Percentiles rank a stretch among this genome's conserved stretches.
These are phyloP conservation scores for Bacterosira constricta DNA, from an alignment of 108 stramenopile species.

Conservation along the genomic window DNA sequence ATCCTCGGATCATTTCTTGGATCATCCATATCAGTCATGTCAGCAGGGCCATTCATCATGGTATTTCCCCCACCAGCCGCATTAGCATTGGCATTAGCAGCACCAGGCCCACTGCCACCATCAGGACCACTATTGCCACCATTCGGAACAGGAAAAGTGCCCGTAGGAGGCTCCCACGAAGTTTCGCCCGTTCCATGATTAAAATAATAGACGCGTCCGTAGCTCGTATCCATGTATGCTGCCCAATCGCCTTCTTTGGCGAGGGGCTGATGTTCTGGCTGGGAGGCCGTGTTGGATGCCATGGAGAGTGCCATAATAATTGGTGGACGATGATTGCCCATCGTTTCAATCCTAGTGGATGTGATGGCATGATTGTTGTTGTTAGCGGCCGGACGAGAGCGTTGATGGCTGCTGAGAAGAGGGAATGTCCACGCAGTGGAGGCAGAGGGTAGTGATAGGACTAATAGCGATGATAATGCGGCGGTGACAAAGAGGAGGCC, in stretches of 20 bases:
- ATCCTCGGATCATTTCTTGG: too few species aligned
- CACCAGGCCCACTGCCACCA: too few species aligned
- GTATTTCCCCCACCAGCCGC: too few species aligned
- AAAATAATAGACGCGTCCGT: slow-evolving; percentile 39
- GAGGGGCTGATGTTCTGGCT: slow-evolving; percentile 4
- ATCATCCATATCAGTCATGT: too few species aligned
- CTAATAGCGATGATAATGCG: neutral
- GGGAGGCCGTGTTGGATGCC: neutral
- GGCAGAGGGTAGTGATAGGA: neutral
- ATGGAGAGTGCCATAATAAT: neutral
- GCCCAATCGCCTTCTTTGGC: slow-evolving; percentile 45
- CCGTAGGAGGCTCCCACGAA: slow-evolving; percentile 40
- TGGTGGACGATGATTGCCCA: too few species aligned
- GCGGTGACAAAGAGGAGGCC: slow-evolving; percentile 16
- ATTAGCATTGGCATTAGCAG: too few species aligned
- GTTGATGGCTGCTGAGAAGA: neutral
- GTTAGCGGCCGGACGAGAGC: neutral
- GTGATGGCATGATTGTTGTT: too few species aligned
- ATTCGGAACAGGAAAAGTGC: slow-evolving; percentile 27
- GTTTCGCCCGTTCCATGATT: slow-evolving; percentile 49
- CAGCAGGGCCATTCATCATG: too few species aligned
- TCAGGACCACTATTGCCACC: too few species aligned
- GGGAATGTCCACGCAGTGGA: neutral
- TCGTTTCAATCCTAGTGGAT: too few species aligned
- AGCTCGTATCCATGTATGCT: slow-evolving; percentile 35